A percentile compares a stretch with the other conserved stretches of the same genome.
These are phyloP conservation scores for Pleurostoma richardsiae DNA, from an alignment of 2,329 filamentous ascomycete genomes.

Conservation along the genomic window DNA sequence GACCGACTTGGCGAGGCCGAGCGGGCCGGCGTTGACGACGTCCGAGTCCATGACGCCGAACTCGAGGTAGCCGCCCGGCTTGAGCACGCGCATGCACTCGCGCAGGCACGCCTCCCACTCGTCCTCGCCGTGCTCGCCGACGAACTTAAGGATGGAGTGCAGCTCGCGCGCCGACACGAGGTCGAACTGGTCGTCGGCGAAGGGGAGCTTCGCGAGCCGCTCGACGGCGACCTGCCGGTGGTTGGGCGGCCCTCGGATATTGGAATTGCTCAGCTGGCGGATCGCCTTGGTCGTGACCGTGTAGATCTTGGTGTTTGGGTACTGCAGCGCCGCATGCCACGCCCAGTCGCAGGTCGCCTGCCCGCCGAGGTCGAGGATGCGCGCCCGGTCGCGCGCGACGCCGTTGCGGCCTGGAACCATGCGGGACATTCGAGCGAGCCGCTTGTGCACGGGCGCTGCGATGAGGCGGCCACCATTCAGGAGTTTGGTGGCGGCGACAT, in stretches of 20 bases:
- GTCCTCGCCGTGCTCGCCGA: slow-evolving; percentile 63
- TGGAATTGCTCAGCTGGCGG: slow-evolving; percentile 65
- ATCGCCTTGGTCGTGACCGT: slow-evolving; percentile 75
- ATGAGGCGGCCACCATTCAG: slow-evolving; percentile 62
- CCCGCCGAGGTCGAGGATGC: slow-evolving; percentile 83
- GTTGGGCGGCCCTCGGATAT: slow-evolving; percentile 79
- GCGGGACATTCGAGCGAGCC: slow-evolving; percentile 49
- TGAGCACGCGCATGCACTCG: slow-evolving; percentile 87
- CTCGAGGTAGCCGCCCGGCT: slow-evolving; percentile 89
- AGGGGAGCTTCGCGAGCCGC: slow-evolving; percentile 75
- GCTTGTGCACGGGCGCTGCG: slow-evolving; percentile 58
- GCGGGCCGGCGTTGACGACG: slow-evolving; percentile 76
- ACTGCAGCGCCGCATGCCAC: slow-evolving; percentile 85
- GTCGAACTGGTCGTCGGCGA: slow-evolving; percentile 82
- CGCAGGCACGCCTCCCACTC: slow-evolving; percentile 83
- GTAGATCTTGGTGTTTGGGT: slow-evolving; percentile 80
- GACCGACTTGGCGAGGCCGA: slow-evolving; percentile 76
- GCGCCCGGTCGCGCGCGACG: slow-evolving; percentile 43
- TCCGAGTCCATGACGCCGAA: slow-evolving; percentile 88
- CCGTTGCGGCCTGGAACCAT: slow-evolving; percentile 38
- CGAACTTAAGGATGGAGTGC: slow-evolving; percentile 75
- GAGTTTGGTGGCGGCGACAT: slow-evolving; percentile 55
- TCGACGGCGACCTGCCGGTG: slow-evolving; percentile 79
- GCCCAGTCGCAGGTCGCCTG: slow-evolving; percentile 88
- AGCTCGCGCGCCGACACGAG: slow-evolving; percentile 85